Evolutionary conservation across 352 stramenopile genomes (phyloP).

Genomic region (Discostella stelligera): DNA sequence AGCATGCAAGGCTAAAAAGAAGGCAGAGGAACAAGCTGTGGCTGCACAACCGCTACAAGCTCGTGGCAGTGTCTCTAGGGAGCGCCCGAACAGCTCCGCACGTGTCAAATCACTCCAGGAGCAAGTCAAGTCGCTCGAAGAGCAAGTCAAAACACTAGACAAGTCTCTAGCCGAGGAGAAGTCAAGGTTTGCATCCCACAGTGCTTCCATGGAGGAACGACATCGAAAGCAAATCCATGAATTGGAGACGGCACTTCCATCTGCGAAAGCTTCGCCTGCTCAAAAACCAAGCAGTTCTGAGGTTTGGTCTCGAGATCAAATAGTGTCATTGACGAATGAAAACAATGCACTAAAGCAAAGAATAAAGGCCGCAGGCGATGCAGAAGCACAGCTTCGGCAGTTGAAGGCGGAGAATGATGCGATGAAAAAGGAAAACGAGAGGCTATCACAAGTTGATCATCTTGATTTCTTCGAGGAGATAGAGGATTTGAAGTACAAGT

Average conservation of each 20-base stretch:
- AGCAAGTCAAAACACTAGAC: constrained; percentile 29
- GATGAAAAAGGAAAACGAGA: constrained; percentile 44
- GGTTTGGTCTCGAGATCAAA: constrained; percentile 10
- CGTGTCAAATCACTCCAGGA: constrained; percentile 14
- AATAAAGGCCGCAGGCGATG: constrained; percentile 18
- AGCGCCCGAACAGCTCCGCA: constrained; percentile 9
- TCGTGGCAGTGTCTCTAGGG: constrained; percentile 19
- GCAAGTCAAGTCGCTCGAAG: constrained; percentile 16
- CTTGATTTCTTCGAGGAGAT: constrained; percentile 59
- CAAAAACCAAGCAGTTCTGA: neutral
- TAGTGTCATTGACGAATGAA: constrained; percentile 27
- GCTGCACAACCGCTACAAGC: neutral
- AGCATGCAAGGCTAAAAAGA: constrained; percentile 21
- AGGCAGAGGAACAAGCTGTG: constrained; percentile 14
- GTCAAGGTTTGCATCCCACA: constrained; percentile 21
- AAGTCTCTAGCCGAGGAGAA: constrained; percentile 28
- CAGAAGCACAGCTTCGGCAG: constrained; percentile 18
- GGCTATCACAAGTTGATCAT: constrained; percentile 38
- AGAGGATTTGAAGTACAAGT: constrained; percentile 58
- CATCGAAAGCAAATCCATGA: constrained; percentile 31
- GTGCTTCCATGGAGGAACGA: constrained; percentile 19
- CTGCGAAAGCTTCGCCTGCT: neutral
- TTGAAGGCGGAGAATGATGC: constrained; percentile 25
- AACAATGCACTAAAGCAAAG: constrained; percentile 31
- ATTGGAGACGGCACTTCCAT: constrained; percentile 37